Evolutionary conservation across 2,329 filamentous ascomycete species (phyloP).

Genomic region (Hypoxylon sp.): DNA sequence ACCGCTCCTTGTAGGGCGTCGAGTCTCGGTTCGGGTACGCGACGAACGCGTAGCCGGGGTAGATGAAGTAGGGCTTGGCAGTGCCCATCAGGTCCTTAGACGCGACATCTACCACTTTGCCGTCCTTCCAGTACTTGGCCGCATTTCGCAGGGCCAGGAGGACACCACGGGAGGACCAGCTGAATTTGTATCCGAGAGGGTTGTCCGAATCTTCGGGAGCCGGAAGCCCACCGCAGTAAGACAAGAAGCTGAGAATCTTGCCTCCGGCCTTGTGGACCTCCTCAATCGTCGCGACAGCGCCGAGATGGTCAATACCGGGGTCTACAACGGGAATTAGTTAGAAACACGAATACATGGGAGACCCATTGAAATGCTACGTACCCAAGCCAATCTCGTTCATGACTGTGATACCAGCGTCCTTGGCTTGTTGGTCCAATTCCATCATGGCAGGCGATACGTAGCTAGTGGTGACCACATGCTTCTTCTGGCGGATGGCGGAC

Average conservation of each 20-base stretch:
- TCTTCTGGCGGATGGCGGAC: conserved; percentile 91
- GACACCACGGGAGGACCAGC: conserved; percentile 82
- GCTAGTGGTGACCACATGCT: conserved; percentile 92
- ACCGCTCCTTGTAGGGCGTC: conserved; percentile 87
- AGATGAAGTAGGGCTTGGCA: conserved; percentile 91
- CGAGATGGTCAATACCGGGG: conserved; percentile 78
- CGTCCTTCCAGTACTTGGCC: conserved; percentile 83
- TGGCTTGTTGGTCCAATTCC: conserved; percentile 83
- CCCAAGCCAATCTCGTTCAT: conserved; percentile 87
- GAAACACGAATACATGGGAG: neutral
- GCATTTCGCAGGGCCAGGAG: conserved; percentile 86
- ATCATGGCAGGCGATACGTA: conserved; percentile 94
- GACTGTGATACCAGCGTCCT: conserved; percentile 95
- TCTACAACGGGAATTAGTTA: conserved; percentile 7
- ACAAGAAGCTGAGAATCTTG: conserved; percentile 84
- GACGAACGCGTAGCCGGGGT: conserved; percentile 87
- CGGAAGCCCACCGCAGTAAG: conserved; percentile 84
- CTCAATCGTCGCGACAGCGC: conserved; percentile 89
- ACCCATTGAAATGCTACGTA: conserved; percentile 1
- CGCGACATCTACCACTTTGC: conserved; percentile 75
- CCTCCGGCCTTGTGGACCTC: conserved; percentile 89
- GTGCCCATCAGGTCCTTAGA: conserved; percentile 80
- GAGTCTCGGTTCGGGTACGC: conserved; percentile 94
- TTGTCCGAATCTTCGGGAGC: conserved; percentile 80
- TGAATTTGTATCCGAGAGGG: conserved; percentile 94